Evolutionary conservation across 768 basidiomycete species (phyloP).

Genomic region (Trametes punicea): DNA sequence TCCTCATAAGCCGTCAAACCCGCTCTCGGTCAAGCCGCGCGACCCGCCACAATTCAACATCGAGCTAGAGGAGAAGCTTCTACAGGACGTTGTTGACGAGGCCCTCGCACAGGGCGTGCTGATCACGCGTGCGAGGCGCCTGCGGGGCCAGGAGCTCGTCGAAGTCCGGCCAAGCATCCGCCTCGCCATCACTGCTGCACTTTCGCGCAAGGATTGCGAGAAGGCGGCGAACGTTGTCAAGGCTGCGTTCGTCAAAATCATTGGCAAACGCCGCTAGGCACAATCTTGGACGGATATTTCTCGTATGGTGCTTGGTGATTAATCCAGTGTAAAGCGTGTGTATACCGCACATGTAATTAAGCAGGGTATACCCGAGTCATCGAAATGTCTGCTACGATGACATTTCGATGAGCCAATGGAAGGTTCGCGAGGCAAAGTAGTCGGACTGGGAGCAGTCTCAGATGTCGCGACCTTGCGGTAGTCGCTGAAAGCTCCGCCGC

Average conservation of each 20-base stretch:
- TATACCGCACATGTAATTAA: not conserved
- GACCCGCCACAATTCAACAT: conserved; percentile 50
- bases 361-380: not conserved
- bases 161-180: conserved; percentile 84
- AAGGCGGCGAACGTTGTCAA: conserved; percentile 79
- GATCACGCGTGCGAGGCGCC: conserved; percentile 77
- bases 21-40: conserved; percentile 42
- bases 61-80: conserved; percentile 66
- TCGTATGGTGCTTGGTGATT: not conserved
- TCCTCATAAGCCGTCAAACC: conserved; percentile 46
- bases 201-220: conserved; percentile 89
- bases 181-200: conserved; percentile 71
- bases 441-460: too few relatives aligned
- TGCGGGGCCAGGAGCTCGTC: conserved; percentile 78
- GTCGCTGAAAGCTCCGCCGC: too few relatives aligned
- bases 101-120: conserved; percentile 77
- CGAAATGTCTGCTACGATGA: not conserved
- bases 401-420: not conserved
- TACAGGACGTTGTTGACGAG: conserved; percentile 95
- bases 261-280: conserved; percentile 53
- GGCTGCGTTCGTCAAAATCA: conserved; percentile 68
- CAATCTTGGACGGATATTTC: not conserved
- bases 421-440: too few relatives aligned
- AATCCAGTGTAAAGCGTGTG: not conserved
- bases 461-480: too few relatives aligned